These are phyloP conservation scores for Candida endomychidarum DNA, from an alignment of 805 yeast genomes.

Conservation along the genomic window DNA sequence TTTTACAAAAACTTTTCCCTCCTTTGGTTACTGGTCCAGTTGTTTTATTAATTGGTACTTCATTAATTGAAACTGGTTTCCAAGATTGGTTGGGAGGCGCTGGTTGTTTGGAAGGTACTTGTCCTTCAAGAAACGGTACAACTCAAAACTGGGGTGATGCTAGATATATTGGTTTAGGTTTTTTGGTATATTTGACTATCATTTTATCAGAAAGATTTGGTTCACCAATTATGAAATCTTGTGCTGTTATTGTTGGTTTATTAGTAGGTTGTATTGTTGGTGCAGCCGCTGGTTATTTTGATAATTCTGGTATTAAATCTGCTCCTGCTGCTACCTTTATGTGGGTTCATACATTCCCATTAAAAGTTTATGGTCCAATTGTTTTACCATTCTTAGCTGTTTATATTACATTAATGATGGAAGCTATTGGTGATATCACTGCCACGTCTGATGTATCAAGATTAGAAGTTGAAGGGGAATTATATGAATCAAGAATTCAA, in stretches of 20 bases:
- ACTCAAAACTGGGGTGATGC: constrained; percentile 81
- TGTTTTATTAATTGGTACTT: constrained; percentile 77
- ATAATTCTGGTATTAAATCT: constrained; percentile 47
- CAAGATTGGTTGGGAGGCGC: constrained; percentile 88
- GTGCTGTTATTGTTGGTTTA: constrained; percentile 86
- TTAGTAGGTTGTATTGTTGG: constrained; percentile 90
- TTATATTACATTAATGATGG: constrained; percentile 82
- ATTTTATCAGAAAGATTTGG: constrained; percentile 83
- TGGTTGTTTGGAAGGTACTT: constrained; percentile 48
- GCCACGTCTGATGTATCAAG: constrained; percentile 93
- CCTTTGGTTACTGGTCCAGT: constrained; percentile 94
- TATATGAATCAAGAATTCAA: constrained; percentile 82
- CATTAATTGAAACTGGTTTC: constrained; percentile 70
- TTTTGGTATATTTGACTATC: constrained; percentile 73
- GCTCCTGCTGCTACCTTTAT: constrained; percentile 84
- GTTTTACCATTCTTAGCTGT: constrained; percentile 85
- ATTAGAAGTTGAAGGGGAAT: constrained; percentile 76
- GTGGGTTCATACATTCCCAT: constrained; percentile 84
- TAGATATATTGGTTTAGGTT: constrained; percentile 82
- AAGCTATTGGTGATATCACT: constrained; percentile 91
- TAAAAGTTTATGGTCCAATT: constrained; percentile 77
- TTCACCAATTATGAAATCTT: constrained; percentile 90
- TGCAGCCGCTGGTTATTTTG: constrained; percentile 85
- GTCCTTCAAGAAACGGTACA: constrained; percentile 25
- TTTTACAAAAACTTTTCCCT: constrained; percentile 75